Evolutionary conservation across 176 grass and related monocot species (phyloP), one percentile per base, ranked within the genome.

Genomic region (Oryza meyeriana): DNA sequence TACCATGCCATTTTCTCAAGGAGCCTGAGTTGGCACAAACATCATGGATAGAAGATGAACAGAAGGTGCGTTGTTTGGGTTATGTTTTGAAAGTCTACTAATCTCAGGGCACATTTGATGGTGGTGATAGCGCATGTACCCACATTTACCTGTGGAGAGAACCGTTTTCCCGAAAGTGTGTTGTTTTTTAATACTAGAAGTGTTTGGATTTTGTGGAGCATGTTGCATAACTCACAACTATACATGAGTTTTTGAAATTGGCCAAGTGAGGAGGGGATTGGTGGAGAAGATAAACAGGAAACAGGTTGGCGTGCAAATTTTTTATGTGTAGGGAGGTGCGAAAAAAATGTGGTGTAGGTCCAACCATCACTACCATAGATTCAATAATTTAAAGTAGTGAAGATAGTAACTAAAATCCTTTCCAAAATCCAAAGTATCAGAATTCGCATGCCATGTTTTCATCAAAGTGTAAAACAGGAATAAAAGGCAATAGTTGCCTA

Each of bases 351-450:
- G 52, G 18, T 58, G 22, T 24, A 24, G 52, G 52, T 6, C 52
- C 22, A 58, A 58, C 20, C 22, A 58, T 58, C 22, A 58, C 52
- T 22, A 58, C 20, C 47, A 58, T 58, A 22, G 52, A 24, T 58
- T 24, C 52, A 58, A 58, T n/a, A 7, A 24, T 58, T 58, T 24
- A 20, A 18, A 52, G 17, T 52, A 52, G 45, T 52, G 47, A 52
- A 52, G 47, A 52, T 52, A n/a, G n/a, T n/a, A 18, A 65, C 18
- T 27, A 40, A 59, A 84, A 84, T 44, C 45, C 74, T 26, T 45
- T 75, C 62, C 24, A 28, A 6, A 68, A 25, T 74, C 44, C 70
- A 33, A 83, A 78, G 34, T 64, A 74, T 40, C 34, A 61, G 41
- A 69, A 35, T 31, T 61, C 10, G 58, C 16, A 14, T 58, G 71